Conservation (phyloP, 176 grass and related monocot species). For the Puya raimondii region DNA sequence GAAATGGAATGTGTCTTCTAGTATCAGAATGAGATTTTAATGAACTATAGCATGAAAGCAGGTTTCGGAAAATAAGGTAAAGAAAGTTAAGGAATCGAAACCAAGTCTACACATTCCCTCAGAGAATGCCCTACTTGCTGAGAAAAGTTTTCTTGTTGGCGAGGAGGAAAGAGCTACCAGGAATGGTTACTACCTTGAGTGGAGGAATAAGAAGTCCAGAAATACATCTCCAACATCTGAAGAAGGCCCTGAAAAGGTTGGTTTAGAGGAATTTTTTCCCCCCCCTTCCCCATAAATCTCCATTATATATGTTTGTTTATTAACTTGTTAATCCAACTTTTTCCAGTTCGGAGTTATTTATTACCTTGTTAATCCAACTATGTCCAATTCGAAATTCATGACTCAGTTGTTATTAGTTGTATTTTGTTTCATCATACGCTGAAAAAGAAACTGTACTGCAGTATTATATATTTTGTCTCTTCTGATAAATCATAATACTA, state of each 20-base stretch:
- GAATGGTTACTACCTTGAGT: conserved; percentile 13
- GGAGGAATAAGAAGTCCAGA: conserved; percentile 13
- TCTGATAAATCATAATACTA: neutral
- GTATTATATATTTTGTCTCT: neutral
- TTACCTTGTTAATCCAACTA: neutral
- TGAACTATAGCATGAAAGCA: neutral
- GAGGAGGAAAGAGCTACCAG: neutral
- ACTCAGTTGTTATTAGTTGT: too few relatives aligned
- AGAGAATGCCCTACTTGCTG: conserved; percentile 21
- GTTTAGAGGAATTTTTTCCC: neutral
- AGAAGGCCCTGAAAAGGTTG: conserved; percentile 6
- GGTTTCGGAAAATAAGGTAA: conserved; percentile 18
- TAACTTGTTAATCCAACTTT: neutral
- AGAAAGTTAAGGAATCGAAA: conserved; percentile 14
- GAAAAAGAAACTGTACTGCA: neutral
- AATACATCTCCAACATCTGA: conserved; percentile 3
- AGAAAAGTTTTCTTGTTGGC: conserved; percentile 14
- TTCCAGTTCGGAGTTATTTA: neutral
- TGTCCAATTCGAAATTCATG: neutral
- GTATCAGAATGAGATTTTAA: neutral
- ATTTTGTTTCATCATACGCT: neutral
- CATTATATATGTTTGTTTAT: neutral
- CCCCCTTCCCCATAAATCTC: neutral
- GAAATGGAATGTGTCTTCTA: neutral
- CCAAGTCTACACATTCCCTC: conserved; percentile 3